Percentiles rank a stretch among this genome's conserved stretches.
Conservation (phyloP, 257 asterid species). For the Anisodus tanguticus region DNA sequence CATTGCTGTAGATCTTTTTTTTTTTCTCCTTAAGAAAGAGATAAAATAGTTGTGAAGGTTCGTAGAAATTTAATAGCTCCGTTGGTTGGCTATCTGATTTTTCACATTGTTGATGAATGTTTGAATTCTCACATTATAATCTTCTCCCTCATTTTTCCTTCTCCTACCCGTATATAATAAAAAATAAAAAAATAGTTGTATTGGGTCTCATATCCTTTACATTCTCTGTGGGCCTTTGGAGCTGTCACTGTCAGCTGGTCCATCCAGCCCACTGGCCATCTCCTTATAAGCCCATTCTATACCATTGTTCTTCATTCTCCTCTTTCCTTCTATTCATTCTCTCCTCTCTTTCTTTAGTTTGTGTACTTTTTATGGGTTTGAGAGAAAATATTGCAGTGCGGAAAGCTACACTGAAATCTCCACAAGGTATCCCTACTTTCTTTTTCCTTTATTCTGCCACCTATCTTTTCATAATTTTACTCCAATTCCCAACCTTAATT, state of each 20-base stretch:
- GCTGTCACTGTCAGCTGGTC: constrained; percentile 53
- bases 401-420: constrained; percentile 48
- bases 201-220: constrained; percentile 23
- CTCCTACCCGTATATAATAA: too few species aligned
- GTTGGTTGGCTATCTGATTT: too few species aligned
- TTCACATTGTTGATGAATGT: too few species aligned
- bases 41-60: too few species aligned
- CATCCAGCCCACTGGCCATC: constrained; percentile 58
- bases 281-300: constrained; percentile 45
- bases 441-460: constrained; percentile 11
- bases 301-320: constrained; percentile 33
- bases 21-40: too few species aligned
- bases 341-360: constrained; percentile 30
- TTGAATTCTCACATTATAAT: too few species aligned
- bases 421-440: constrained; percentile 51
- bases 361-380: constrained; percentile 49
- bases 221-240: constrained; percentile 1
- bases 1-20: too few species aligned
- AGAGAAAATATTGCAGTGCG: constrained; percentile 54
- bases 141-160: too few species aligned
- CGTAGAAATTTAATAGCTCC: too few species aligned
- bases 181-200: background rate
- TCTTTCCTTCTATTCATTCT: constrained; percentile 30
- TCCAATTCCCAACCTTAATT: constrained; percentile 11
- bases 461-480: constrained; percentile 21